Conservation (phyloP, 352 stramenopile genomes). For the Phytophthora hybrid region DNA sequence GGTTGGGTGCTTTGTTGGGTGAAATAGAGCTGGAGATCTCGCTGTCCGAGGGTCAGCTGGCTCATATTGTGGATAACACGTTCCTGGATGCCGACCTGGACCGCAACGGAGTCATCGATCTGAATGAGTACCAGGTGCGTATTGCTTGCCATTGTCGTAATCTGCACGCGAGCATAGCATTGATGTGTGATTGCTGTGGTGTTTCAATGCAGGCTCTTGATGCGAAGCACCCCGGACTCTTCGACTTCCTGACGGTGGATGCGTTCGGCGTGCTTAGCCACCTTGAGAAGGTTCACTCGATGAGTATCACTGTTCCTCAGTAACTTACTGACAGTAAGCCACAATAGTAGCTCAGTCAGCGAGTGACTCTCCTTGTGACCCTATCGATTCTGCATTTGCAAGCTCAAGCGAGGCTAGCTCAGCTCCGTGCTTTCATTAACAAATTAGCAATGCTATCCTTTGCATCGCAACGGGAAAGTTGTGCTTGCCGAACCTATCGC, state of each 20-base stretch:
- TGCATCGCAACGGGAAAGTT: constrained; percentile 16
- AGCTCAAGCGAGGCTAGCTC: constrained; percentile 30
- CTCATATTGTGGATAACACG: constrained; percentile 84
- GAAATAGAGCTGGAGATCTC: constrained; percentile 77
- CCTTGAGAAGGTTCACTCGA: constrained; percentile 86
- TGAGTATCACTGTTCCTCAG: constrained; percentile 59
- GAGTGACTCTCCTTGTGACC: constrained; percentile 3
- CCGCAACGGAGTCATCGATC: constrained; percentile 78
- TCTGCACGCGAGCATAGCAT: background rate
- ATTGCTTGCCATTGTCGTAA: background rate
- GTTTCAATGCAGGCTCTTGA: constrained; percentile 64
- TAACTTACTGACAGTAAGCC: too few species aligned
- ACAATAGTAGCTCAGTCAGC: constrained; percentile 16
- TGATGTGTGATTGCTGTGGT: background rate
- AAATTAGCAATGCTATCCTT: constrained; percentile 31
- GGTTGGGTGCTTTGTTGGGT: constrained; percentile 9
- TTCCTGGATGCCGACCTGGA: constrained; percentile 86
- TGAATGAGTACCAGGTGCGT: constrained; percentile 82
- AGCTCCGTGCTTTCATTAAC: constrained; percentile 31
- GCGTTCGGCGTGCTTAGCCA: constrained; percentile 84
- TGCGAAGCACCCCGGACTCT: constrained; percentile 82
- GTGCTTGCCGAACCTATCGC: constrained; percentile 25
- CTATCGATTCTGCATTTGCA: constrained; percentile 22
- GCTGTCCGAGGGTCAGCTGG: constrained; percentile 78
- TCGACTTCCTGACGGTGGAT: constrained; percentile 89